Conservation (phyloP, 768 basidiomycete species). For the Chiua virens region DNA sequence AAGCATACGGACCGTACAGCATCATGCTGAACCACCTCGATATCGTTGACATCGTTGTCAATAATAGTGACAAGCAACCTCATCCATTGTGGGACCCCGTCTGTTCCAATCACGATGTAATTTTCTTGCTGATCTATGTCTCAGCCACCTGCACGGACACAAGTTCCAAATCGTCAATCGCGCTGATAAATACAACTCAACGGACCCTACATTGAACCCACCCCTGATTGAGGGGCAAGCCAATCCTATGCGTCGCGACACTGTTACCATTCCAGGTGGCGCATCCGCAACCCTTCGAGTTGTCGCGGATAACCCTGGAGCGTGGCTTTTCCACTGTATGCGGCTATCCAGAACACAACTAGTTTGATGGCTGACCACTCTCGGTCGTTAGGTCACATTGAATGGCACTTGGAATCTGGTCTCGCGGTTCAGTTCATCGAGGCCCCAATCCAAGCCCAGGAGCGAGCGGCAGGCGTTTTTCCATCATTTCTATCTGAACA, state of each 20-base stretch:
- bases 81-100: constrained; percentile 75
- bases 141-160: constrained; percentile 90
- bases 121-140: neutral
- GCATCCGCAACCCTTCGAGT: constrained; percentile 73
- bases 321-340: constrained; percentile 83
- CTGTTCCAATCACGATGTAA: neutral
- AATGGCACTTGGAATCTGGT: constrained; percentile 84
- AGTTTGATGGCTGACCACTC: neutral
- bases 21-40: constrained; percentile 75
- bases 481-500: constrained; percentile 69
- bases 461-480: constrained; percentile 40
- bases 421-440: constrained; percentile 85
- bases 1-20: constrained; percentile 78
- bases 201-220: constrained; percentile 78
- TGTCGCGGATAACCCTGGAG: constrained; percentile 90
- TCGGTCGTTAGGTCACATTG: constrained; percentile 61
- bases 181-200: constrained; percentile 64
- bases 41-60: constrained; percentile 74
- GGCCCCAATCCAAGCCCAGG: constrained; percentile 72
- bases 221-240: constrained; percentile 71
- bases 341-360: constrained; percentile 9
- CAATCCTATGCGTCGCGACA: constrained; percentile 94
- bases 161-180: constrained; percentile 80
- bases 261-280: constrained; percentile 70
- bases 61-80: constrained; percentile 69